Percentiles rank a stretch among this genome's conserved stretches.
Evolutionary conservation across 805 yeast species (phyloP).

Genomic region (Hanseniaspora thailandica): DNA sequence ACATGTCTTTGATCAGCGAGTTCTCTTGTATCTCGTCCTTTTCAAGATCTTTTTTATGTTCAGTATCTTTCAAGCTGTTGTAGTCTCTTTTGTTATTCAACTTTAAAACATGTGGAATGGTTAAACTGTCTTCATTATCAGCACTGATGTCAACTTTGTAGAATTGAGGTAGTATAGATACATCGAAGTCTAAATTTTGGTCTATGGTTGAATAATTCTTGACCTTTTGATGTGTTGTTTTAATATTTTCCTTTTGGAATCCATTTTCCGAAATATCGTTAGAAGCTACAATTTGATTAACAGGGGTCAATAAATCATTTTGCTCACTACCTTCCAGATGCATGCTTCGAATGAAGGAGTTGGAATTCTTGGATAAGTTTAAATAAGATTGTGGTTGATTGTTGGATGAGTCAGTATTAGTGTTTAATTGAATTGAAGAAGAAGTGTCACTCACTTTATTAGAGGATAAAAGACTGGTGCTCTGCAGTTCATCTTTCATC

Average conservation of each 20-base stretch:
- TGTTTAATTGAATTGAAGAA: conserved; percentile 27
- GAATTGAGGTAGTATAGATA: conserved; percentile 9
- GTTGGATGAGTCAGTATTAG: background rate
- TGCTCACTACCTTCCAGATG: conserved; percentile 19
- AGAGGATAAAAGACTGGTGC: background rate
- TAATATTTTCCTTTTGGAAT: background rate
- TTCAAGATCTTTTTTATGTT: background rate
- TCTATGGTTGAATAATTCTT: background rate
- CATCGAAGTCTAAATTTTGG: background rate
- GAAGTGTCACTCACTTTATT: background rate
- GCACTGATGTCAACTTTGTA: background rate
- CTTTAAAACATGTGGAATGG: conserved; percentile 2
- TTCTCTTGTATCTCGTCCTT: background rate
- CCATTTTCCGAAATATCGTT: conserved; percentile 12
- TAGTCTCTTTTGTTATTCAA: background rate
- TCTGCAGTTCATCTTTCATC: conserved; percentile 20
- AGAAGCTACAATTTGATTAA: background rate
- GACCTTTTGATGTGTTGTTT: background rate
- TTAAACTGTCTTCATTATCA: background rate
- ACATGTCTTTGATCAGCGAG: background rate
- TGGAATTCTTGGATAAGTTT: background rate
- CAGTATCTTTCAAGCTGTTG: background rate
- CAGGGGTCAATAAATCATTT: conserved; percentile 16
- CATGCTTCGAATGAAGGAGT: conserved; percentile 26
- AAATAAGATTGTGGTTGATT: background rate